Evolutionary conservation across 2,329 filamentous ascomycete genomes (phyloP).

Genomic region (Plectosphaerella plurivora): DNA sequence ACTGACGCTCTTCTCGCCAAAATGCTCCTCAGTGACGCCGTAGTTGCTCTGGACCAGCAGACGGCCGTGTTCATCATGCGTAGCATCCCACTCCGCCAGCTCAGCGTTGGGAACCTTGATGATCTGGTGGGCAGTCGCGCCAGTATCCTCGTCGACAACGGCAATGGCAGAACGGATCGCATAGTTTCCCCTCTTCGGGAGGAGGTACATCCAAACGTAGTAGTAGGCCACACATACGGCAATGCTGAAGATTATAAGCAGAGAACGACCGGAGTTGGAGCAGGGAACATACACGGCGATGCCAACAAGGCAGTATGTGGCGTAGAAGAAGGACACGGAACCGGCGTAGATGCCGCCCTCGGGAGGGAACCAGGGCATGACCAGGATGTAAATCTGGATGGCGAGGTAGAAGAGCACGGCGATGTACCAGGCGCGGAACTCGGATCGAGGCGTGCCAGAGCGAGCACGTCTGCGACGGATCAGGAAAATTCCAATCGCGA

Average conservation of each 20-base stretch:
- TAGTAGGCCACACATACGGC: slow-evolving; percentile 53
- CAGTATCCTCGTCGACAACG: slow-evolving; percentile 42
- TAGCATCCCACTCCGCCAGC: slow-evolving; percentile 50
- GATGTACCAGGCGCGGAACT: slow-evolving; percentile 56
- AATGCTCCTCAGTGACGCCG: neutral
- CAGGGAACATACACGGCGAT: slow-evolving; percentile 47
- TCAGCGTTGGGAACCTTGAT: slow-evolving; percentile 47
- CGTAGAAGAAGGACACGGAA: slow-evolving; percentile 71
- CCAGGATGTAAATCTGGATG: slow-evolving; percentile 56
- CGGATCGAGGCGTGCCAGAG: slow-evolving; percentile 39
- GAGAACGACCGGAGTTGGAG: fast-evolving
- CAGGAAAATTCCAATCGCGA: slow-evolving; percentile 53
- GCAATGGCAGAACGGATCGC: slow-evolving; percentile 50
- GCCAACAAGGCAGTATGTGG: slow-evolving; percentile 61
- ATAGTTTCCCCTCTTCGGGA: slow-evolving; percentile 50
- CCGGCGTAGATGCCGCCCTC: slow-evolving; percentile 53
- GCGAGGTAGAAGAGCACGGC: slow-evolving; percentile 56
- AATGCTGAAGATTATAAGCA: slow-evolving; percentile 30
- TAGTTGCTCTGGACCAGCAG: neutral
- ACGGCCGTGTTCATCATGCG: slow-evolving; percentile 45
- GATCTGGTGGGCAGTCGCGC: slow-evolving; percentile 37
- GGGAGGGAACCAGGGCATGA: slow-evolving; percentile 71
- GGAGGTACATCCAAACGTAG: slow-evolving; percentile 49
- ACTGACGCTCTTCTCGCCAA: neutral
- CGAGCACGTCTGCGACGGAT: slow-evolving; percentile 50